Evolutionary conservation across 345 rosid species (phyloP).

Genomic region (Limnanthes douglasii): DNA sequence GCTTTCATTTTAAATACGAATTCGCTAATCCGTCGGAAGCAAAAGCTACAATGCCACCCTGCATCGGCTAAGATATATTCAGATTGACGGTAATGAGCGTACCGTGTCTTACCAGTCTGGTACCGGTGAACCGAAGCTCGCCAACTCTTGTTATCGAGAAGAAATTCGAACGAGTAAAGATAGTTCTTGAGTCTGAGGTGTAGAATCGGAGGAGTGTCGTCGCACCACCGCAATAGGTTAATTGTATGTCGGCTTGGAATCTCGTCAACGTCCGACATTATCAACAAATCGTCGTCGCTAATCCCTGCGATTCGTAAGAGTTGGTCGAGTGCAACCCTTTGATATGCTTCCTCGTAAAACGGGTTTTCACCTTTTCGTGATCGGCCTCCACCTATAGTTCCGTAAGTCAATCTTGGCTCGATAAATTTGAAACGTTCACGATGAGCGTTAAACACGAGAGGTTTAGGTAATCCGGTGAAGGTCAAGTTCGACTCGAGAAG

Average conservation of each 20-base stretch:
- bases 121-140: constrained; percentile 75
- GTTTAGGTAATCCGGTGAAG: constrained; percentile 58
- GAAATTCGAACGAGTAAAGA: constrained; percentile 77
- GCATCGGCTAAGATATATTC: constrained; percentile 64
- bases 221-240: constrained; percentile 79
- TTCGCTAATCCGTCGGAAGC: constrained; percentile 51
- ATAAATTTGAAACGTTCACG: constrained; percentile 52
- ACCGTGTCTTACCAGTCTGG: constrained; percentile 44
- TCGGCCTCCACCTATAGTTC: constrained; percentile 47
- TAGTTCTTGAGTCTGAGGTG: constrained; percentile 69
- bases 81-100: constrained; percentile 62
- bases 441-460: constrained; percentile 40
- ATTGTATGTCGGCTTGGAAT: constrained; percentile 81
- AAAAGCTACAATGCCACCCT: constrained; percentile 84
- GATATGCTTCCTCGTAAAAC: constrained; percentile 75
- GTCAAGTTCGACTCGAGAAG: constrained; percentile 79
- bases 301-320: constrained; percentile 64
- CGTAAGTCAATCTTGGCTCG: constrained; percentile 69
- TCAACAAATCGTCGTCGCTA: constrained; percentile 66
- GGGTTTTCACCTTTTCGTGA: constrained; percentile 71
- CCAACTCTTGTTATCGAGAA: constrained; percentile 71
- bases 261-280: constrained; percentile 91
- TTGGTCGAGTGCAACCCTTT: constrained; percentile 66
- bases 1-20: constrained; percentile 75
- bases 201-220: constrained; percentile 47